These are phyloP conservation scores for Blastosporella zonata DNA, from an alignment of 1,284 basidiomycete species.

Conservation along the genomic window DNA sequence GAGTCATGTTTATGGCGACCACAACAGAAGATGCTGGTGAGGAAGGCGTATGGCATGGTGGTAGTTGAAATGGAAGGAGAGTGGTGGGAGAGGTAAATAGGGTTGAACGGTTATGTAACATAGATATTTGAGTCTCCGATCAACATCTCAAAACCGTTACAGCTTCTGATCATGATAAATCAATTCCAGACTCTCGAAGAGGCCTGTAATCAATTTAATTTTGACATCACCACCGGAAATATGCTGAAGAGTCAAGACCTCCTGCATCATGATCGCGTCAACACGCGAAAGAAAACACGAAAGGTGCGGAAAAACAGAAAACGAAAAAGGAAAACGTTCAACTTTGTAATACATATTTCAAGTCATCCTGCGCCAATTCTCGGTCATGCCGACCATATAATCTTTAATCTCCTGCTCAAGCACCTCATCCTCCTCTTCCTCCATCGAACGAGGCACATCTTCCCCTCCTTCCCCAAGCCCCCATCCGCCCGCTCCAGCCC, in stretches of 20 bases:
- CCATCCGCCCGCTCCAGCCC: slow-evolving; percentile 60
- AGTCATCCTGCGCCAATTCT: slow-evolving; percentile 28
- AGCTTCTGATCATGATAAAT: too few relatives aligned
- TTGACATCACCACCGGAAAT: too few relatives aligned
- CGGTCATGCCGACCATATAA: slow-evolving; percentile 61
- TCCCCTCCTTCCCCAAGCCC: slow-evolving; percentile 58
- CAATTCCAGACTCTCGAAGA: too few relatives aligned
- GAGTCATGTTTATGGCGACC: slow-evolving; percentile 9
- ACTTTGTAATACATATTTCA: slow-evolving; percentile 3
- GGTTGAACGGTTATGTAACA: too few relatives aligned
- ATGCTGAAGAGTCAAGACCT: too few relatives aligned
- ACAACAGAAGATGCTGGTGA: slow-evolving; percentile 21
- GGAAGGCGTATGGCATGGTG: slow-evolving; percentile 19
- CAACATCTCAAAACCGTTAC: too few relatives aligned
- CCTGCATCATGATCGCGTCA: too few relatives aligned
- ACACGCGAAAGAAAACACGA: too few relatives aligned
- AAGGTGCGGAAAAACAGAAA: too few relatives aligned
- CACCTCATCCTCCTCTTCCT: slow-evolving; percentile 47
- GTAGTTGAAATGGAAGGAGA: background rate
- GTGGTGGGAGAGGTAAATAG: background rate
- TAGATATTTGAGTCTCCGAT: too few relatives aligned
- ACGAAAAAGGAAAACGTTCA: too few relatives aligned
- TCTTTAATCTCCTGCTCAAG: slow-evolving; percentile 60
- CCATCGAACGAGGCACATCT: slow-evolving; percentile 34
- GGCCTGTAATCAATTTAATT: too few relatives aligned